Percentiles rank a stretch among this genome's conserved stretches.
phyloP scores from a whole-genome alignment of 2,329 filamentous ascomycete genomes.

The Grosmannia penicillata region DNA sequence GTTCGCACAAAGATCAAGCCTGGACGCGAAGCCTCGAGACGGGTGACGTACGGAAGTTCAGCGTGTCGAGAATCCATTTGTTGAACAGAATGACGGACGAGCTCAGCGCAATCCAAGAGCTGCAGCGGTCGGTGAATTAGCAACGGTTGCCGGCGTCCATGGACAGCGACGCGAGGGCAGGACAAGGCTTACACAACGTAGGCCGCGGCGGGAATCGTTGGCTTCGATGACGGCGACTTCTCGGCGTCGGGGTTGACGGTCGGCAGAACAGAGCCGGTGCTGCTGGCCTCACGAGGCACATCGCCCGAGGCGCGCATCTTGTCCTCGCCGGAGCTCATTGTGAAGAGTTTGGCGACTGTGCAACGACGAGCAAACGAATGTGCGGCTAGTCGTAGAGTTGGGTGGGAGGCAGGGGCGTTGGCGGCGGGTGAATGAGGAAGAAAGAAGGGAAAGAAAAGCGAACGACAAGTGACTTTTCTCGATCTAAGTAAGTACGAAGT shows the following conservation, averaged over 20 bases:
- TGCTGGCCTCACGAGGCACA: constrained; percentile 37
- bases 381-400: too few relatives aligned
- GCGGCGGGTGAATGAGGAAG: too few relatives aligned
- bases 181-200: constrained; percentile 53
- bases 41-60: constrained; percentile 53
- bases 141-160: too few relatives aligned
- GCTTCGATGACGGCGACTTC: constrained; percentile 51
- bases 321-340: constrained; percentile 53
- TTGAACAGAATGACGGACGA: constrained; percentile 97
- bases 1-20: too few relatives aligned
- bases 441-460: too few relatives aligned
- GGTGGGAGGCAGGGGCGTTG: too few relatives aligned
- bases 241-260: constrained; percentile 64
- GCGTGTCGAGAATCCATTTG: constrained; percentile 89
- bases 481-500: too few relatives aligned
- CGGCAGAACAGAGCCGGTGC: constrained; percentile 48
- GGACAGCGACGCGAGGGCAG: too few relatives aligned
- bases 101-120: constrained; percentile 82
- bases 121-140: too few relatives aligned
- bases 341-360: constrained; percentile 10
- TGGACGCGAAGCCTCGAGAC: neutral
- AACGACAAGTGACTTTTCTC: too few relatives aligned
- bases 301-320: constrained; percentile 78
- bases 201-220: constrained; percentile 61
- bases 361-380: too few relatives aligned